Conservation (phyloP, 495 filamentous ascomycete species). For the Podospora pseudocomata region DNA sequence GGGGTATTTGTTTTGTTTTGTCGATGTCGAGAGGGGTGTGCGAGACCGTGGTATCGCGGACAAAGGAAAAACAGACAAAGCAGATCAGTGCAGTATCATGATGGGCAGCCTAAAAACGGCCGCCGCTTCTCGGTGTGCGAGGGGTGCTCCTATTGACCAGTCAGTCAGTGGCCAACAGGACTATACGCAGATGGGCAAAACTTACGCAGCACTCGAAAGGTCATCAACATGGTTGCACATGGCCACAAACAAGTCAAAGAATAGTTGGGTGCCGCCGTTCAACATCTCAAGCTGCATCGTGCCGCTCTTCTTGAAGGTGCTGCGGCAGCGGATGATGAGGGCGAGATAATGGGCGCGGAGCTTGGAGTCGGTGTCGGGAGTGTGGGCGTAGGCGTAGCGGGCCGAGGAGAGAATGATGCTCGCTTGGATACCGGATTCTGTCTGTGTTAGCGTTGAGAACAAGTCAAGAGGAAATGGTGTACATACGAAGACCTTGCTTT, state of each 20-base stretch:
- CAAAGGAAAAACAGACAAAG: constrained; percentile 1
- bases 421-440: constrained; percentile 73
- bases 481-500: constrained; percentile 73
- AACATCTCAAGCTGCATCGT: constrained; percentile 98
- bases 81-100: constrained; percentile 13
- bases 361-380: constrained; percentile 82
- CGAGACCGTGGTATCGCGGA: not conserved
- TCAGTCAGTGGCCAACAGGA: constrained; percentile 4
- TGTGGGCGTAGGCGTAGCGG: constrained; percentile 83
- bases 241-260: constrained; percentile 91
- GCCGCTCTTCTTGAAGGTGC: constrained; percentile 86
- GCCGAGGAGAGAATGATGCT: constrained; percentile 80
- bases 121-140: constrained; percentile 44
- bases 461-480: no score
- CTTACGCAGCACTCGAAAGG: constrained; percentile 49
- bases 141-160: constrained; percentile 34
- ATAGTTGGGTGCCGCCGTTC: constrained; percentile 70
- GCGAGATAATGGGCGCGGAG: constrained; percentile 88
- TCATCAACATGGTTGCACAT: constrained; percentile 85
- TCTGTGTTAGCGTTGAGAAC: not conserved
- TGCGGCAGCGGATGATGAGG: constrained; percentile 78
- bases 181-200: constrained; percentile 1
- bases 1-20: constrained; percentile 8
- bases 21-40: constrained; percentile 6
- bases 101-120: constrained; percentile 26